These are phyloP conservation scores for Gloeostereum incarnatum DNA, from an alignment of 768 basidiomycete genomes.

Conservation along the genomic window DNA sequence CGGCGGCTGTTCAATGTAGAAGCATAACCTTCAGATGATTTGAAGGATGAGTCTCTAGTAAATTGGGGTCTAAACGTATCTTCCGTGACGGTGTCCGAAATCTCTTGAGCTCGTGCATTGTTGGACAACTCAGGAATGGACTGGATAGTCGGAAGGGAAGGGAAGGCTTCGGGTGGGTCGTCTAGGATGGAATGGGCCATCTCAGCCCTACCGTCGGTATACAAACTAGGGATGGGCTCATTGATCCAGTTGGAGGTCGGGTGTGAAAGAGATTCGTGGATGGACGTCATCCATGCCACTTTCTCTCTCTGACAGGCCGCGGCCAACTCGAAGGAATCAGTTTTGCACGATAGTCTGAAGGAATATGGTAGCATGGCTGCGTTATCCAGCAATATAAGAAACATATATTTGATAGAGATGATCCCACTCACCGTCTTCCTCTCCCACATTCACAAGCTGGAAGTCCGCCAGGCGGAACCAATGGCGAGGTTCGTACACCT, in stretches of 20 bases:
- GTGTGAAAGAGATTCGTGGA: conserved; percentile 42
- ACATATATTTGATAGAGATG: background rate
- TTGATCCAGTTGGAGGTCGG: conserved; percentile 36
- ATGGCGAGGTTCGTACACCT: conserved; percentile 76
- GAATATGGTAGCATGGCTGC: conserved; percentile 74
- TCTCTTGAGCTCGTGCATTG: conserved; percentile 7
- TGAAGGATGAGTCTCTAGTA: conserved; percentile 13
- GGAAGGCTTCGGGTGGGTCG: conserved; percentile 28
- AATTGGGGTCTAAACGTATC: conserved; percentile 4
- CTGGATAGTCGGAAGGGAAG: conserved; percentile 41
- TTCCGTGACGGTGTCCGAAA: conserved; percentile 5
- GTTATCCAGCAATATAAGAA: conserved; percentile 5
- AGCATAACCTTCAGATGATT: conserved; percentile 9
- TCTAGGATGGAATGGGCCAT: conserved; percentile 23
- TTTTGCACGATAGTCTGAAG: conserved; percentile 62
- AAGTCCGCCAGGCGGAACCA: conserved; percentile 80
- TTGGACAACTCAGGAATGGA: conserved; percentile 41
- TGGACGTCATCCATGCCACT: conserved; percentile 72
- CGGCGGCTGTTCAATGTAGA: conserved; percentile 35
- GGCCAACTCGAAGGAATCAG: conserved; percentile 78
- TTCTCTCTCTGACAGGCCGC: conserved; percentile 82
- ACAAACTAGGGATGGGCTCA: conserved; percentile 59
- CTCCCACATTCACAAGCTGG: conserved; percentile 56
- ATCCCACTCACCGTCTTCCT: conserved; percentile 62
- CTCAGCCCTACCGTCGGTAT: conserved; percentile 33